Percentiles rank a stretch among this genome's conserved stretches.
Evolutionary conservation across 805 yeast species (phyloP).

Genomic region (Brettanomyces sp.): DNA sequence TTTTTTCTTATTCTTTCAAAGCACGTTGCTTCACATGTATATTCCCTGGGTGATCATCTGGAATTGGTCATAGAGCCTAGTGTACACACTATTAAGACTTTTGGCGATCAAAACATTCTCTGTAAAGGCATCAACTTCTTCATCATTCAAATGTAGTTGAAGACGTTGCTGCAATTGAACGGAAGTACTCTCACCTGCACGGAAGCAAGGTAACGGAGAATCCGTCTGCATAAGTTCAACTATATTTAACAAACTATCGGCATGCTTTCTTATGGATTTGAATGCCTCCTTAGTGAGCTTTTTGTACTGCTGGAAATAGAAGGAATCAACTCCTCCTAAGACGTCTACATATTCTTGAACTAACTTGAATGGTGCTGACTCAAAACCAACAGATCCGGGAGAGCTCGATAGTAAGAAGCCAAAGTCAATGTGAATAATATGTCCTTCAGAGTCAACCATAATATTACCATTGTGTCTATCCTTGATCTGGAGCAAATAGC

Average conservation of each 20-base stretch:
- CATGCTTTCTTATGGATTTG: slow-evolving; percentile 58
- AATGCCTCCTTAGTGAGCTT: slow-evolving; percentile 64
- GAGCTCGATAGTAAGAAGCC: slow-evolving; percentile 89
- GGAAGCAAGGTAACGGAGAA: slow-evolving; percentile 84
- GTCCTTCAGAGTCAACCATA: slow-evolving; percentile 94
- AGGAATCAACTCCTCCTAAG: slow-evolving; percentile 69
- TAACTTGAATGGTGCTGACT: slow-evolving; percentile 93
- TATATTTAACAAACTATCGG: slow-evolving; percentile 67
- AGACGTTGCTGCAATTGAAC: slow-evolving; percentile 71
- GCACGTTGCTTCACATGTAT: slow-evolving; percentile 39
- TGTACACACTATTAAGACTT: slow-evolving; percentile 80
- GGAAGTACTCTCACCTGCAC: slow-evolving; percentile 77
- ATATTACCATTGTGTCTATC: slow-evolving; percentile 97
- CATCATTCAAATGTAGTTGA: slow-evolving; percentile 65
- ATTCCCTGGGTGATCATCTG: slow-evolving; percentile 94
- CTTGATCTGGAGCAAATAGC: slow-evolving; percentile 84
- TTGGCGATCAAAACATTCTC: slow-evolving; percentile 68
- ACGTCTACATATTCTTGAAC: slow-evolving; percentile 84
- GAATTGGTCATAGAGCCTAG: slow-evolving; percentile 89
- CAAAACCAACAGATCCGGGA: slow-evolving; percentile 96
- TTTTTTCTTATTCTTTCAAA: too few relatives aligned
- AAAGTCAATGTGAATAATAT: slow-evolving; percentile 89
- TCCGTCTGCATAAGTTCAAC: slow-evolving; percentile 94
- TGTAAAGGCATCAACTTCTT: slow-evolving; percentile 68
- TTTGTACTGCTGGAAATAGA: slow-evolving; percentile 50